These are phyloP conservation scores for Aspergillus costaricaensis DNA, from an alignment of 2,329 filamentous ascomycete genomes.

Conservation along the genomic window DNA sequence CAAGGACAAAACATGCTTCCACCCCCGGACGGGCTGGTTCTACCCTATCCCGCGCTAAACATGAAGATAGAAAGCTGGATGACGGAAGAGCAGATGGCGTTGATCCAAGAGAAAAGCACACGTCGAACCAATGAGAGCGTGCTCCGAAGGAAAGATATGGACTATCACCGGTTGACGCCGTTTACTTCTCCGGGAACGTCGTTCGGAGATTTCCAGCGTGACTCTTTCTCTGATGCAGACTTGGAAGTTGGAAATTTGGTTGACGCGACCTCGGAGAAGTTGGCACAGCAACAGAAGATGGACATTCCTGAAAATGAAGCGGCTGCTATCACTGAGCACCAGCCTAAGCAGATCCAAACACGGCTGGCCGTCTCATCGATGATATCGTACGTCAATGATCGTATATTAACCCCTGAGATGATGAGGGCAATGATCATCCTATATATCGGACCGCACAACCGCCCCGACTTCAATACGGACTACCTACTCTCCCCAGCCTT, in stretches of 20 bases:
- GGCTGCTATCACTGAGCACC: conserved; percentile 36
- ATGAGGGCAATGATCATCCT: conserved; percentile 99
- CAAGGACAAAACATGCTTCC: conserved; percentile 64
- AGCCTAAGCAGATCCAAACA: conserved; percentile 65
- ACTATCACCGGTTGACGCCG: conserved; percentile 78
- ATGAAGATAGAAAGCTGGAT: conserved; percentile 99
- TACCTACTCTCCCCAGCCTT: conserved; percentile 88
- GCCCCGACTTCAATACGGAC: conserved; percentile 88
- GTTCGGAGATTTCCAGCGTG: conserved; percentile 59
- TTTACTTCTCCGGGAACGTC: conserved; percentile 76
- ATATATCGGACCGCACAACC: conserved; percentile 90
- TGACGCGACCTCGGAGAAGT: conserved; percentile 23
- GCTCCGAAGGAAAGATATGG: conserved; percentile 79
- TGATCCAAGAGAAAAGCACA: conserved; percentile 81
- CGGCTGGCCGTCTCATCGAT: conserved; percentile 94
- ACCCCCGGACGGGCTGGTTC: conserved; percentile 74
- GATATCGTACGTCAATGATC: conserved; percentile 97
- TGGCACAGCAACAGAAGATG: conserved; percentile 32
- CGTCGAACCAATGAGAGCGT: conserved; percentile 77
- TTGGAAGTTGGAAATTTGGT: conserved; percentile 23
- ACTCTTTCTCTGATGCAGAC: conserved; percentile 21
- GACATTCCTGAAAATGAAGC: conserved; percentile 40
- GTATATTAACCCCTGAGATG: conserved; percentile 93
- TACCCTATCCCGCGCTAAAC: conserved; percentile 88
- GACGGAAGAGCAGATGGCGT: conserved; percentile 94